Percentiles rank a stretch among this genome's conserved stretches.
Evolutionary conservation across 768 basidiomycete species (phyloP).

Genomic region (Termitomyces sp.): DNA sequence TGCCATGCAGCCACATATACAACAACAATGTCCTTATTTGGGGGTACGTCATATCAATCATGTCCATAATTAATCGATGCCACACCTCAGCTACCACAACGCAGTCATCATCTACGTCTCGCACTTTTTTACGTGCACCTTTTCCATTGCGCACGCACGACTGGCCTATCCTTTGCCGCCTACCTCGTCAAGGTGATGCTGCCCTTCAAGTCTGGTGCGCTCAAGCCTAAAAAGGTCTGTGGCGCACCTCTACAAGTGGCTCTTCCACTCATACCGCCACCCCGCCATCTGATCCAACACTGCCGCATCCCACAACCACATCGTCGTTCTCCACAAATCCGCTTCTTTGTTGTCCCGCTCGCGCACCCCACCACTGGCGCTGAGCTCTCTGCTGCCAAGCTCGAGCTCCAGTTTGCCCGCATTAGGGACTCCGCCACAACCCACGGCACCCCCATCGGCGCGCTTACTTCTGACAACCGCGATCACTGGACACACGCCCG

Average conservation of each 20-base stretch:
- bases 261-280: slow-evolving; percentile 94
- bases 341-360: slow-evolving; percentile 89
- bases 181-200: slow-evolving; percentile 79
- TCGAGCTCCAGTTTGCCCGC: slow-evolving; percentile 76
- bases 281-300: slow-evolving; percentile 81
- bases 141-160: slow-evolving; percentile 48
- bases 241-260: slow-evolving; percentile 91
- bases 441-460: slow-evolving; percentile 87
- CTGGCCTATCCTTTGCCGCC: slow-evolving; percentile 72
- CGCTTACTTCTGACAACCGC: slow-evolving; percentile 83
- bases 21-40: too few relatives aligned
- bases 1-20: too few relatives aligned
- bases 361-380: slow-evolving; percentile 53
- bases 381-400: slow-evolving; percentile 72
- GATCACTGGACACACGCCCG: slow-evolving; percentile 84
- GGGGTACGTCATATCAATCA: too few relatives aligned
- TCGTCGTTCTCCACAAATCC: slow-evolving; percentile 90
- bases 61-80: too few relatives aligned
- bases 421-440: slow-evolving; percentile 66
- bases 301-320: slow-evolving; percentile 74
- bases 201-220: slow-evolving; percentile 71
- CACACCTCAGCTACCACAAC: slow-evolving; percentile 86
- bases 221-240: slow-evolving; percentile 85
- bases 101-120: slow-evolving; percentile 89
- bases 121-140: slow-evolving; percentile 93